Conservation (phyloP, 1,284 basidiomycete species). For the Sanghuangporus weigelae region DNA sequence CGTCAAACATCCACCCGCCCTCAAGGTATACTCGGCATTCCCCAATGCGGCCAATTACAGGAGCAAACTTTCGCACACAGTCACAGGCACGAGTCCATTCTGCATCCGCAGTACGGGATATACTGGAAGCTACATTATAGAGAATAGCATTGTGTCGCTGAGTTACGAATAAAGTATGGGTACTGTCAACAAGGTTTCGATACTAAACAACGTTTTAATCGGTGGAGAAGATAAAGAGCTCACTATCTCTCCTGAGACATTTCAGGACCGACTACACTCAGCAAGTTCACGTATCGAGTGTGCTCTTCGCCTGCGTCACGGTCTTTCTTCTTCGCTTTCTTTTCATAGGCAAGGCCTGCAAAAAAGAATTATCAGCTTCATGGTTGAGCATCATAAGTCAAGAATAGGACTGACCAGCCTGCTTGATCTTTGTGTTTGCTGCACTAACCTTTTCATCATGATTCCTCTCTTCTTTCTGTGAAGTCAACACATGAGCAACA, state of each 20-base stretch:
- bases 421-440: slow-evolving; percentile 70
- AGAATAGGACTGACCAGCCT: slow-evolving; percentile 46
- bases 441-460: slow-evolving; percentile 67
- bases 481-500: slow-evolving; percentile 1
- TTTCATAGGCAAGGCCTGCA: slow-evolving; percentile 69
- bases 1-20: slow-evolving; percentile 58
- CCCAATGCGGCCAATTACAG: slow-evolving; percentile 59
- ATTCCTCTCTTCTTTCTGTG: slow-evolving; percentile 70
- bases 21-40: slow-evolving; percentile 71
- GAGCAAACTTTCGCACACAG: slow-evolving; percentile 56
- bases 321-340: slow-evolving; percentile 68
- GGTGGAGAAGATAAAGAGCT: slow-evolving; percentile 25
- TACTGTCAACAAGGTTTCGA: slow-evolving; percentile 38
- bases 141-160: slow-evolving; percentile 55
- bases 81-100: slow-evolving; percentile 74
- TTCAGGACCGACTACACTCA: slow-evolving; percentile 69
- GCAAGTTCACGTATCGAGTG: slow-evolving; percentile 66
- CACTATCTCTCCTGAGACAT: slow-evolving; percentile 75
- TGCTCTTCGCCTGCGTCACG: slow-evolving; percentile 70
- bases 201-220: slow-evolving; percentile 10
- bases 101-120: slow-evolving; percentile 66
- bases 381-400: background rate
- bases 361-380: background rate
- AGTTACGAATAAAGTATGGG: slow-evolving; percentile 58
- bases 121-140: slow-evolving; percentile 53